A percentile compares a stretch with the other conserved stretches of the same genome.
Conservation (phyloP, 257 asterid species). For the Solanum clarkiae region DNA sequence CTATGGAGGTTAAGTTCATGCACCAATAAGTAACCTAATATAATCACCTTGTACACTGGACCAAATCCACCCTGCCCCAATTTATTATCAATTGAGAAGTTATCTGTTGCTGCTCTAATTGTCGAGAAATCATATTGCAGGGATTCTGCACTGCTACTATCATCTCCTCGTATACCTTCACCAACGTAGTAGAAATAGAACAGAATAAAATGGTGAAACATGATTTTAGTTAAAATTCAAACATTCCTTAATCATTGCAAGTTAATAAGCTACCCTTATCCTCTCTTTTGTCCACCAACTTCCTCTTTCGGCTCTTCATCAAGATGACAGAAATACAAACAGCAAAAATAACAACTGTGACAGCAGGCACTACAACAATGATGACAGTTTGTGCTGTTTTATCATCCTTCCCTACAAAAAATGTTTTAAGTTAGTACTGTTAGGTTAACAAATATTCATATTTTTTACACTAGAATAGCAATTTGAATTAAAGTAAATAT, state of each 20-base stretch:
- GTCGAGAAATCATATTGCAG: slow-evolving; percentile 7
- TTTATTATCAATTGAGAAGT: slow-evolving; percentile 8
- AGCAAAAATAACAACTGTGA: neutral
- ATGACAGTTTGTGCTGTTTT: neutral
- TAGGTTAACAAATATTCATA: neutral
- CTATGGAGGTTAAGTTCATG: neutral
- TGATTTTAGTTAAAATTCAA: neutral
- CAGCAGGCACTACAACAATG: neutral
- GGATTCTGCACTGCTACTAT: neutral
- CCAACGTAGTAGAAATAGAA: neutral
- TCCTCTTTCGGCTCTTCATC: neutral
- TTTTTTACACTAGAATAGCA: neutral
- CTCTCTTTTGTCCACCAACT: neutral
- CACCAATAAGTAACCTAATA: neutral
- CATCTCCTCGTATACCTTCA: neutral
- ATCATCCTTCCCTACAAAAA: neutral
- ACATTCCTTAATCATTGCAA: neutral
- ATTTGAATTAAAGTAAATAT: neutral
- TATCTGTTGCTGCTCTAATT: neutral
- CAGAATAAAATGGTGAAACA: neutral
- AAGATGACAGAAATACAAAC: neutral
- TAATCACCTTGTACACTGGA: slow-evolving; percentile 5
- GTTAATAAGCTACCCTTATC: neutral
- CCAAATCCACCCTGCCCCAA: slow-evolving; percentile 18
- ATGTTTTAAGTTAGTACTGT: neutral